phyloP scores from a whole-genome alignment of 371 early-diverging fungal species.

The Mucor indicus region DNA sequence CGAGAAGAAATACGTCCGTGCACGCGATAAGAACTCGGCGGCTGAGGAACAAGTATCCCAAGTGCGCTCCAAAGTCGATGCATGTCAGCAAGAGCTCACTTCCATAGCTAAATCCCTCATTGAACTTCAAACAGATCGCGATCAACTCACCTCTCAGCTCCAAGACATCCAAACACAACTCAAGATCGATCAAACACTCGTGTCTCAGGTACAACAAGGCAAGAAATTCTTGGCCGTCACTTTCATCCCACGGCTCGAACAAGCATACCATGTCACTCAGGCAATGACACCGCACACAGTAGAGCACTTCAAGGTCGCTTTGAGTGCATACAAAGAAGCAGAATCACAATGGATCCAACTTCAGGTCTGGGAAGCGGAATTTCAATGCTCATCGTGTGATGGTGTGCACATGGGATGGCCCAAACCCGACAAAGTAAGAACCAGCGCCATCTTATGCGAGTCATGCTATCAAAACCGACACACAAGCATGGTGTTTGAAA shows the following conservation, averaged over 20 bases:
- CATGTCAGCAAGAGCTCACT: constrained; percentile 15
- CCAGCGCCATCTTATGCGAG: constrained; percentile 27
- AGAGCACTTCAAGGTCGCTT: constrained; percentile 26
- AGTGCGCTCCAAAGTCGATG: constrained; percentile 14
- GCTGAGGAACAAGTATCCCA: constrained; percentile 30
- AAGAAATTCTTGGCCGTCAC: constrained; percentile 21
- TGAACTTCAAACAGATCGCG: constrained; percentile 12
- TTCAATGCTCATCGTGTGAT: constrained; percentile 33
- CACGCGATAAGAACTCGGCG: constrained; percentile 28
- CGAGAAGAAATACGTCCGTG: constrained; percentile 31
- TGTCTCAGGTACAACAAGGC: constrained; percentile 15
- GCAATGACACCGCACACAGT: constrained; percentile 10
- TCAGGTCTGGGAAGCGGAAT: constrained; percentile 27
- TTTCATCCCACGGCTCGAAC: no score
- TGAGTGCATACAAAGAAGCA: constrained; percentile 30
- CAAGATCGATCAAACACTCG: constrained; percentile 1
- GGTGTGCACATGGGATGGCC: constrained; percentile 27
- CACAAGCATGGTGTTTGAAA: constrained; percentile 40
- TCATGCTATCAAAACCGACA: constrained; percentile 32
- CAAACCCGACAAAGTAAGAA: constrained; percentile 34
- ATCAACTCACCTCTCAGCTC: constrained; percentile 5
- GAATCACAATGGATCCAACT: constrained; percentile 23
- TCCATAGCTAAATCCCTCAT: constrained; percentile 7
- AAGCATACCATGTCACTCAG: constrained; percentile 13
- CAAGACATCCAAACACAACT: constrained; percentile 1